Conservation (phyloP, 371 early-diverging fungal species). For the Mortierella sp. region DNA sequence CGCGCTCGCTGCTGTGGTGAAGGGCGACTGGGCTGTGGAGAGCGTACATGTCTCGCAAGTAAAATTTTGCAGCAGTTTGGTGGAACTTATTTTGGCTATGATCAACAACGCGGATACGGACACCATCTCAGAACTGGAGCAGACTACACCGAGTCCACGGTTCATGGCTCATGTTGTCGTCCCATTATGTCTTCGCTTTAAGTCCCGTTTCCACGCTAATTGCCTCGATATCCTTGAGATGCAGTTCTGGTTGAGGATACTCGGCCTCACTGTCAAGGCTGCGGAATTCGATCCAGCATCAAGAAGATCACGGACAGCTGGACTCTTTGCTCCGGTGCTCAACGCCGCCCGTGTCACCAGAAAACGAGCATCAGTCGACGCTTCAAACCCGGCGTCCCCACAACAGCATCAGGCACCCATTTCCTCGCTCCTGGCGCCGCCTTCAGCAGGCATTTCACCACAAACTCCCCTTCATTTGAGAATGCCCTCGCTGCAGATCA, state of each 20-base stretch:
- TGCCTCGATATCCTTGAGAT: constrained; percentile 46
- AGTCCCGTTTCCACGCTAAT: constrained; percentile 32
- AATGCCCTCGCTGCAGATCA: constrained; percentile 7
- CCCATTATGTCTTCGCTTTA: constrained; percentile 65
- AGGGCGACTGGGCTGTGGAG: constrained; percentile 60
- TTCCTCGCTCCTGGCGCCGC: constrained; percentile 31
- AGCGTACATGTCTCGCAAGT: constrained; percentile 38
- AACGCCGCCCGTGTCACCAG: constrained; percentile 44
- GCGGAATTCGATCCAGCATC: constrained; percentile 55
- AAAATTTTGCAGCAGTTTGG: constrained; percentile 62
- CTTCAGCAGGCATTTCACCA: constrained; percentile 33
- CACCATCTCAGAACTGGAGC: constrained; percentile 63
- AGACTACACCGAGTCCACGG: constrained; percentile 55
- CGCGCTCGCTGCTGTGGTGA: constrained; percentile 58
- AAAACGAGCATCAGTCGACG: constrained; percentile 13
- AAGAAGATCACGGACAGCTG: constrained; percentile 54
- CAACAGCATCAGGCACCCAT: constrained; percentile 4
- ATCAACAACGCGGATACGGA: constrained; percentile 66
- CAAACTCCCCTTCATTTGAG: constrained; percentile 32
- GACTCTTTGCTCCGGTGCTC: constrained; percentile 59
- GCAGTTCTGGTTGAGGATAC: constrained; percentile 51
- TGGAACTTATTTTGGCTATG: constrained; percentile 66
- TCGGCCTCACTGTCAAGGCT: constrained; percentile 54
- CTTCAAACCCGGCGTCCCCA: constrained; percentile 11
- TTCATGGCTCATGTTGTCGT: constrained; percentile 64